Base-by-base conservation (phyloP, 441 rosid species). In the Macaranga tanarius region DNA sequence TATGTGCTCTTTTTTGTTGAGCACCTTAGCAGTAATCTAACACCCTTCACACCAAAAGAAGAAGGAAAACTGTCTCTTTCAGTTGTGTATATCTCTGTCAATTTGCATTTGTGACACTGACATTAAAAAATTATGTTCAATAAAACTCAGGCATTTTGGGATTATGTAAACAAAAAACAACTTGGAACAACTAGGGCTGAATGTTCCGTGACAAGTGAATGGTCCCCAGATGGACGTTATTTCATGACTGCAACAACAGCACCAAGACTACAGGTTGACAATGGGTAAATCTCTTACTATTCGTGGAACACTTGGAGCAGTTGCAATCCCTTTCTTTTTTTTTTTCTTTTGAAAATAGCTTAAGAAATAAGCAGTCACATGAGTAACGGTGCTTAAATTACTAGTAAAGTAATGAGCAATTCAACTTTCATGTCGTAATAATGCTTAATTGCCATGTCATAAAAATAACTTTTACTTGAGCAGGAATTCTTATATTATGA, bases 191-290 rank as follows among this genome's bases (percentile, higher is more conserved):
- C 89, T 13, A 88, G 86, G 83, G 97, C 98, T 22, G 98, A 94
- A 81, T 94, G 90, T 64, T 94, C 95, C 62, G 96, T 94, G 10
- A 82, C 89, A 70, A 87, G 90, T 81, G 98, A 93, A 79, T 93
- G 98, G 98, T 93, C 98, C 62, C 86, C 95, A 7, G 93, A 90
- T 84, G 98, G 98, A 62, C 62, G 81, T 68, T 90, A 88, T 83
- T 94, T 94, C 73, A 82, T 92, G 90, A 94, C 97, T 73, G 97
- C 97, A 64, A 89, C 99, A 81, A 92, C 99, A 66, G 93, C 97
- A 73, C 97, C 97, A 45, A 90, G 99, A 82, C 93, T 89, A 65
- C 96, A 90, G 81, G 87, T 94, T 58, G 96, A 94, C 81, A 94
- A 94, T 76, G 91, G 95, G 99, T 94, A 90, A 2, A 7, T 47